Evolutionary conservation across 2,329 filamentous ascomycete genomes (phyloP).

Genomic region (Exutisphaerella laricina): DNA sequence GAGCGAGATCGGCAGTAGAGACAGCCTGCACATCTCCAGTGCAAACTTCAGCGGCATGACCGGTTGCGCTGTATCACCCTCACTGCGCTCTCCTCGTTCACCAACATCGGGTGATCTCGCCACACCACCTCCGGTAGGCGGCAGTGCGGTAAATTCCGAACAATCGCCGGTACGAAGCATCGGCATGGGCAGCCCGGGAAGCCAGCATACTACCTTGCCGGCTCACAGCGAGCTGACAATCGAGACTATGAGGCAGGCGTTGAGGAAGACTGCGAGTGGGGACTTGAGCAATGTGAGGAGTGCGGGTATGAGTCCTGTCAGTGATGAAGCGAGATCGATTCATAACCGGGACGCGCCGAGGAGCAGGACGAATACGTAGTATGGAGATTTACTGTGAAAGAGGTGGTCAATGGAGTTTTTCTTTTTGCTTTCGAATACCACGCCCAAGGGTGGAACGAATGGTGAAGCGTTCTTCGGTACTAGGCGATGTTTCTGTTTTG

Average conservation of each 20-base stretch:
- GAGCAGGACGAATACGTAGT: conserved; percentile 26
- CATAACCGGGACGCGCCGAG: conserved; percentile 16
- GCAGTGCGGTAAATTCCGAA: conserved; percentile 11
- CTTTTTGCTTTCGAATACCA: no score
- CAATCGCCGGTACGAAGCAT: conserved; percentile 18
- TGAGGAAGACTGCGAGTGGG: conserved; percentile 76
- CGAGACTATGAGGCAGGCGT: conserved; percentile 88
- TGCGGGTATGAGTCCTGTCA: conserved; percentile 27
- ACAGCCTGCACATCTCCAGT: conserved; percentile 55
- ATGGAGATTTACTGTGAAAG: no score
- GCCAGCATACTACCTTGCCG: conserved; percentile 33
- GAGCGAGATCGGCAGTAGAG: conserved; percentile 56
- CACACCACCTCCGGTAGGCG: conserved; percentile 47
- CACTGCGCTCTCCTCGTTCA: conserved; percentile 63
- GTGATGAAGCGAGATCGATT: conserved; percentile 17
- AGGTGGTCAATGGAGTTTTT: no score
- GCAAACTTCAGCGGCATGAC: conserved; percentile 14
- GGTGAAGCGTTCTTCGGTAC: background rate
- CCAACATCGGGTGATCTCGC: conserved; percentile 23
- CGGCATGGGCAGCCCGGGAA: conserved; percentile 14
- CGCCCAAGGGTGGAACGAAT: no score
- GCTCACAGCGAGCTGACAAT: conserved; percentile 66
- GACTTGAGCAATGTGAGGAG: conserved; percentile 54
- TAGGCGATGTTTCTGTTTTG: background rate
- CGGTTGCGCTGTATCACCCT: conserved; percentile 65